Evolutionary conservation across 306 rosid species (phyloP).

Genomic region (Vicia villosa): DNA sequence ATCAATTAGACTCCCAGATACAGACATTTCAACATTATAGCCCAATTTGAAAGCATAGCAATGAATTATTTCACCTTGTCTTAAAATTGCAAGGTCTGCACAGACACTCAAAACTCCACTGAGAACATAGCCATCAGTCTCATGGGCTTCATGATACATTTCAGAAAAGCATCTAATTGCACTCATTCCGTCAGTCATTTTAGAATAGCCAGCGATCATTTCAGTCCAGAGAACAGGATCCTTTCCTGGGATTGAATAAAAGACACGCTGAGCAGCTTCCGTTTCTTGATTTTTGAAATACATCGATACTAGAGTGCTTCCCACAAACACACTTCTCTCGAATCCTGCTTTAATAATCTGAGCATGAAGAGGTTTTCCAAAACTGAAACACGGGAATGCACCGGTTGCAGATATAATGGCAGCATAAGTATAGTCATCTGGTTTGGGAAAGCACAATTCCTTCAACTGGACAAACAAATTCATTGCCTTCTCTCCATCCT

Average conservation of each 20-base stretch:
- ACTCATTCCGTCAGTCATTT: slow-evolving; percentile 51
- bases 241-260: slow-evolving; percentile 53
- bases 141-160: slow-evolving; percentile 57
- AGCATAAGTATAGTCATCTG: slow-evolving; percentile 77
- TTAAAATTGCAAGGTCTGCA: slow-evolving; percentile 71
- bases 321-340: slow-evolving; percentile 59
- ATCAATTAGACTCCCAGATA: slow-evolving; percentile 80
- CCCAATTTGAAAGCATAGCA: slow-evolving; percentile 68
- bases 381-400: slow-evolving; percentile 38
- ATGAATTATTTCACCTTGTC: slow-evolving; percentile 85
- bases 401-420: slow-evolving; percentile 59
- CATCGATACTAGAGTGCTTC: slow-evolving; percentile 76
- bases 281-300: slow-evolving; percentile 64
- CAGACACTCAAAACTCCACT: slow-evolving; percentile 73
- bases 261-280: slow-evolving; percentile 59
- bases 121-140: slow-evolving; percentile 64
- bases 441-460: slow-evolving; percentile 44
- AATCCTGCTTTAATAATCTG: slow-evolving; percentile 66
- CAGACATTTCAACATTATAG: slow-evolving; percentile 58
- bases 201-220: slow-evolving; percentile 70
- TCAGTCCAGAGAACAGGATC: slow-evolving; percentile 88
- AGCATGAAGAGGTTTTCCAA: slow-evolving; percentile 73
- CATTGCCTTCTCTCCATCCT: slow-evolving; percentile 65
- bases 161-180: slow-evolving; percentile 58
- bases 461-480: slow-evolving; percentile 53